These are phyloP conservation scores for Paraphoma sp. DNA, from an alignment of 2,329 filamentous ascomycete species.

Conservation along the genomic window DNA sequence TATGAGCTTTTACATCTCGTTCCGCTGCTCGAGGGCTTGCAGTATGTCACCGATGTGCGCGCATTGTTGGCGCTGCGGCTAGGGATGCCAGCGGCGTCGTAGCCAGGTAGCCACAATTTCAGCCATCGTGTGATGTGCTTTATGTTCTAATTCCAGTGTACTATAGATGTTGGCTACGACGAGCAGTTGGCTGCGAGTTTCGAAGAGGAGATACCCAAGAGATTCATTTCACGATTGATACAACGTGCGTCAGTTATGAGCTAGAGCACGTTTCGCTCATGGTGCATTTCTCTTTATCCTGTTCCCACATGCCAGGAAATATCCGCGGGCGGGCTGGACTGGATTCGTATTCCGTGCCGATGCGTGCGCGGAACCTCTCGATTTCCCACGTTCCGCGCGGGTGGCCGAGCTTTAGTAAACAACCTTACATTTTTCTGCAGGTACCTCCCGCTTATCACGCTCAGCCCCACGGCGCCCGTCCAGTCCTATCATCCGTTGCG, in stretches of 20 bases:
- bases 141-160: conserved; percentile 41
- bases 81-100: conserved; percentile 66
- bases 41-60: conserved; percentile 95
- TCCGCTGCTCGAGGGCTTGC: conserved; percentile 88
- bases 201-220: conserved; percentile 45
- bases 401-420: conserved; percentile 13
- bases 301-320: conserved; percentile 3
- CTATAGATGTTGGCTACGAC: conserved; percentile 33
- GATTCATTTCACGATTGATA: conserved; percentile 19
- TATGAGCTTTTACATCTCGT: conserved; percentile 93
- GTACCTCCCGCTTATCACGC: conserved; percentile 29
- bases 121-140: conserved; percentile 18
- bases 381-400: conserved; percentile 20
- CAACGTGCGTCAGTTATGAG: conserved; percentile 2
- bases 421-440: conserved; percentile 17
- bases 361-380: conserved; percentile 18
- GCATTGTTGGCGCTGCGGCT: conserved; percentile 87
- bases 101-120: conserved; percentile 20
- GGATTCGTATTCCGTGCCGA: conserved; percentile 5
- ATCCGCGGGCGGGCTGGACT: conserved; percentile 11
- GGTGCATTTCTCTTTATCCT: conserved; percentile 26
- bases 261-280: conserved; percentile 12
- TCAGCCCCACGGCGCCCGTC: conserved; percentile 35
- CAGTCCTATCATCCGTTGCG: conserved; percentile 24
- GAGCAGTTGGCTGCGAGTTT: conserved; percentile 30